A percentile compares a stretch with the other conserved stretches of the same genome.
These are phyloP conservation scores for Pleomassaria siparia DNA, from an alignment of 2,329 filamentous ascomycete species.

Conservation along the genomic window DNA sequence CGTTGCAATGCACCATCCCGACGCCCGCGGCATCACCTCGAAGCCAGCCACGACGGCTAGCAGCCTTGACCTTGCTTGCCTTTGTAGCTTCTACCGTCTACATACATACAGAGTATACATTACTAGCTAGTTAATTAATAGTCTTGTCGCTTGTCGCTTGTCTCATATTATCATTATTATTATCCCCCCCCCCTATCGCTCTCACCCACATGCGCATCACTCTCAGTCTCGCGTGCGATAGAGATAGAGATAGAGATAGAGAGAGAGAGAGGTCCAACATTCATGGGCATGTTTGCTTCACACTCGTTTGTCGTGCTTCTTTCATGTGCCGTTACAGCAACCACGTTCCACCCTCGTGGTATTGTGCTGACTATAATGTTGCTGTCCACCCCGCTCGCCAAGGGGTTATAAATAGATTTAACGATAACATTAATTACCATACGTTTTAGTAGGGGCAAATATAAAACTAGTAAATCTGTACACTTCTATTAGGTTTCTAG, in stretches of 20 bases:
- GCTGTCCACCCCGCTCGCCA: no score
- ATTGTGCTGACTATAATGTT: no score
- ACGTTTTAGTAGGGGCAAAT: no score
- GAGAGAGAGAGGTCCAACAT: not conserved
- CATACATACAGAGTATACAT: no score
- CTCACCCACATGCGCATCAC: not conserved
- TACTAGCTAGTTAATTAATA: no score
- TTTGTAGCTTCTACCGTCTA: no score
- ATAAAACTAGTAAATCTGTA: no score
- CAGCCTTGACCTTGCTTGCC: not conserved
- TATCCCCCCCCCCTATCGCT: not conserved
- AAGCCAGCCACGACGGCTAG: not conserved
- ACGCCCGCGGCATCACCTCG: not conserved
- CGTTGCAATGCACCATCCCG: not conserved
- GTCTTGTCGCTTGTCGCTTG: not conserved
- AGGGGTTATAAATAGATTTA: no score
- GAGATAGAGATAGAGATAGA: no score
- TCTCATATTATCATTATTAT: not conserved
- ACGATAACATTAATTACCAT: no score
- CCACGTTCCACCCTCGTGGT: conserved; percentile 24
- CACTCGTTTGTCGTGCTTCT: conserved; percentile 2
- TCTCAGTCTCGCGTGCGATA: not conserved
- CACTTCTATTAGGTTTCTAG: no score
- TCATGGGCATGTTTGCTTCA: not conserved
- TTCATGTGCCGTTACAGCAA: conserved; percentile 19